These are phyloP conservation scores for Gentiana dahurica DNA, from an alignment of 257 asterid species.

Conservation along the genomic window DNA sequence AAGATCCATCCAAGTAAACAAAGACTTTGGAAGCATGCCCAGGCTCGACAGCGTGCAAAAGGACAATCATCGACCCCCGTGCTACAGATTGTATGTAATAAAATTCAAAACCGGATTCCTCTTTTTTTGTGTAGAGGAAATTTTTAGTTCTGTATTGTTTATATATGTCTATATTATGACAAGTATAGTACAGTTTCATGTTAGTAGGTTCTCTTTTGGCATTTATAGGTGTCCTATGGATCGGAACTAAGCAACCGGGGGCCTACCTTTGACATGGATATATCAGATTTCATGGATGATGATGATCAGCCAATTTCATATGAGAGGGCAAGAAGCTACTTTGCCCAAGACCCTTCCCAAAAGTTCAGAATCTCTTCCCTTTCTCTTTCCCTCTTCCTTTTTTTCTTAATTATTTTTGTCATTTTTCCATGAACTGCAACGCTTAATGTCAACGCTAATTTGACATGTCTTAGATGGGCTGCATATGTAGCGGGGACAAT, in stretches of 20 bases:
- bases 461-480: conserved; percentile 71
- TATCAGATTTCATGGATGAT: conserved; percentile 86
- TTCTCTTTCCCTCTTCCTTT: conserved; percentile 1
- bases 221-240: conserved; percentile 83
- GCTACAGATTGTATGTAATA: conserved; percentile 71
- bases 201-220: neutral
- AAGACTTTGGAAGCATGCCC: conserved; percentile 97
- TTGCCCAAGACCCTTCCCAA: conserved; percentile 91
- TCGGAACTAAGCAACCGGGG: conserved; percentile 97
- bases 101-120: too few relatives aligned
- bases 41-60: conserved; percentile 70
- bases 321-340: conserved; percentile 69
- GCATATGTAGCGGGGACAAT: conserved; percentile 97
- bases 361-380: conserved; percentile 31
- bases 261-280: conserved; percentile 97
- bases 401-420: conserved; percentile 4
- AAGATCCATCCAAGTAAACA: conserved; percentile 80
- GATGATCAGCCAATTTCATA: conserved; percentile 66
- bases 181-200: too few relatives aligned
- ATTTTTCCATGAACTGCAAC: neutral
- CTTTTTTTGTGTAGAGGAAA: too few relatives aligned
- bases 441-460: conserved; percentile 13
- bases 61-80: conserved; percentile 71
- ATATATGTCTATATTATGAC: too few relatives aligned
- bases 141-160: too few relatives aligned